These are phyloP conservation scores for Verticillium zaregamsianum DNA, from an alignment of 2,329 filamentous ascomycete genomes.

Conservation along the genomic window DNA sequence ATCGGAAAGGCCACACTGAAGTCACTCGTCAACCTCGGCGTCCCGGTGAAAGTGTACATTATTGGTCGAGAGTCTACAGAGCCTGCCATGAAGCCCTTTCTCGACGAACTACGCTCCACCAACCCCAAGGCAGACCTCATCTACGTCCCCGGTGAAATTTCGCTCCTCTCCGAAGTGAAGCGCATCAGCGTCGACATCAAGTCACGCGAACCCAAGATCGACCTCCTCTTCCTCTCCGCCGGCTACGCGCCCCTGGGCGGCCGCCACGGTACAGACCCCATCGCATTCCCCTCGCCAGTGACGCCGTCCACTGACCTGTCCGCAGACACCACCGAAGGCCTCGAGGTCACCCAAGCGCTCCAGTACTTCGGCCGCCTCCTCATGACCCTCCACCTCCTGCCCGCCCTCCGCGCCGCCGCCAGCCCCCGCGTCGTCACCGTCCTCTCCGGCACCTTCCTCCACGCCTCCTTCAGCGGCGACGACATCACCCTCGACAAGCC, in stretches of 20 bases:
- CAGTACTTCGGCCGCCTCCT: slow-evolving; percentile 40
- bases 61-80: slow-evolving; percentile 35
- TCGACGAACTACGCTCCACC: slow-evolving; percentile 26
- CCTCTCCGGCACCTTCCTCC: slow-evolving; percentile 16
- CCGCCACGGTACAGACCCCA: slow-evolving; percentile 14
- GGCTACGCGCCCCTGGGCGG: slow-evolving; percentile 37
- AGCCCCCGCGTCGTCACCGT: slow-evolving; percentile 20
- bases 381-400: slow-evolving; percentile 34
- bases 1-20: slow-evolving; percentile 36
- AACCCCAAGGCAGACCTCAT: slow-evolving; percentile 36
- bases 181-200: slow-evolving; percentile 33
- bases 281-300: neutral
- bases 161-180: slow-evolving; percentile 37
- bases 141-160: slow-evolving; percentile 37
- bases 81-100: slow-evolving; percentile 23
- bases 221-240: slow-evolving; percentile 38
- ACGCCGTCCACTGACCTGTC: neutral
- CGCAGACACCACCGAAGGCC: slow-evolving; percentile 33
- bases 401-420: slow-evolving; percentile 23
- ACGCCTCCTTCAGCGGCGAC: slow-evolving; percentile 15
- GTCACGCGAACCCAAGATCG: slow-evolving; percentile 29
- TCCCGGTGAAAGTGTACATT: slow-evolving; percentile 33
- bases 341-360: slow-evolving; percentile 34
- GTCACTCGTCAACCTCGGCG: slow-evolving; percentile 29
- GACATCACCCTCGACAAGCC: slow-evolving; percentile 17